Percentiles rank a stretch among this genome's conserved stretches.
Conservation (phyloP, 306 rosid species). For the Fragaria ananassa region DNA sequence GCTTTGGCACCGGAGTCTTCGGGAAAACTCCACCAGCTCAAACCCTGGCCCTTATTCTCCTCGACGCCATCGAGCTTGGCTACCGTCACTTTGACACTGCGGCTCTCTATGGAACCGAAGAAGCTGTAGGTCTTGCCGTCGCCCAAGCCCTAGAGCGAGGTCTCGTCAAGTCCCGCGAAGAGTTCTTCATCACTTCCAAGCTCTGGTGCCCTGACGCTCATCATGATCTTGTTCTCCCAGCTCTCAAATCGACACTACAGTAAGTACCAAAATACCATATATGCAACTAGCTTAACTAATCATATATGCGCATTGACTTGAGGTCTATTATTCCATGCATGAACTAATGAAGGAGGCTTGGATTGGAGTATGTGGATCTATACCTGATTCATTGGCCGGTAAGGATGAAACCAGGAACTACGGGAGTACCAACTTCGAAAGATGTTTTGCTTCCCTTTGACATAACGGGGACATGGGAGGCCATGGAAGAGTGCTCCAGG, state of each 20-base stretch:
- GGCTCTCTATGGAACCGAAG: conserved; percentile 42
- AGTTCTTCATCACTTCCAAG: conserved; percentile 45
- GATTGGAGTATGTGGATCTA: conserved; percentile 7
- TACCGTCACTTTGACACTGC: conserved; percentile 56
- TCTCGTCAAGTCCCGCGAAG: conserved; percentile 27
- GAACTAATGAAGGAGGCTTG: conserved; percentile 3
- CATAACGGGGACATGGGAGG: background rate
- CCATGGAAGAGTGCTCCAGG: conserved; percentile 15
- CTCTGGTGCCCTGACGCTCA: conserved; percentile 49
- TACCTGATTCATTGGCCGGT: conserved; percentile 14
- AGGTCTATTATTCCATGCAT: background rate
- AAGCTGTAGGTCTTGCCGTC: conserved; percentile 37
- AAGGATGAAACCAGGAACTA: background rate
- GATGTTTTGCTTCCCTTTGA: conserved; percentile 6
- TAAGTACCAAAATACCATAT: conserved; percentile 5
- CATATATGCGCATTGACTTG: background rate
- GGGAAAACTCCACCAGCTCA: background rate
- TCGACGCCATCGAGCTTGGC: conserved; percentile 46
- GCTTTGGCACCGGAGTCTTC: background rate
- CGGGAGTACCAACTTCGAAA: background rate
- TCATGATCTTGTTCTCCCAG: conserved; percentile 35
- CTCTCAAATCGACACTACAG: conserved; percentile 28
- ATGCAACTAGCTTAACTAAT: background rate
- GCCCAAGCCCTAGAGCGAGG: conserved; percentile 40
- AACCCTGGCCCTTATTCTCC: conserved; percentile 4